Conservation (phyloP, 768 basidiomycete genomes). For the Cystofilobasidium ferigula region DNA sequence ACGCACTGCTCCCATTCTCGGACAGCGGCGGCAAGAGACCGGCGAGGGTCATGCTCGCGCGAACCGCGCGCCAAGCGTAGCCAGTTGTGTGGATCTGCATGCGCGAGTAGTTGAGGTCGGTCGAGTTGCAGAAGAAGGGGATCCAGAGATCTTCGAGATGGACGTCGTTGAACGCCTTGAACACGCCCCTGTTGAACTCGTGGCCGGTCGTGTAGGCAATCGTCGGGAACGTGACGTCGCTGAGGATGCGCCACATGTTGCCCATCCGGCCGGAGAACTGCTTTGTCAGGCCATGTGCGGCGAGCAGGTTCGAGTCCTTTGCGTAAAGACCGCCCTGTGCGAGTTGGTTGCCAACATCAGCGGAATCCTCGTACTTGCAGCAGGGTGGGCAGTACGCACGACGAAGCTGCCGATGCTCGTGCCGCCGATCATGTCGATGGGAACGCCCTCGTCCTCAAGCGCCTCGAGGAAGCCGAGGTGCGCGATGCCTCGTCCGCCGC, state of each 20-base stretch:
- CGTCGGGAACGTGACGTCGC: constrained; percentile 89
- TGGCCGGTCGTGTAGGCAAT: constrained; percentile 79
- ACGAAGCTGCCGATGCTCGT: constrained; percentile 15
- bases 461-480: constrained; percentile 84
- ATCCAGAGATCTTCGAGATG: constrained; percentile 91
- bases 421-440: constrained; percentile 85
- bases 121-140: constrained; percentile 94
- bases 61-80: constrained; percentile 77
- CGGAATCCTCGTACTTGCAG: constrained; percentile 50
- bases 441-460: constrained; percentile 79
- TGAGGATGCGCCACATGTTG: constrained; percentile 78
- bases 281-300: constrained; percentile 71
- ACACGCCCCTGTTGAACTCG: constrained; percentile 77
- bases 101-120: constrained; percentile 85
- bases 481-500: constrained; percentile 83
- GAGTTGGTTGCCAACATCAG: constrained; percentile 48
- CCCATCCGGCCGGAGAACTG: constrained; percentile 82
- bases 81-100: constrained; percentile 98
- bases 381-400: constrained; percentile 5
- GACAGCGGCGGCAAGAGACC: constrained; percentile 89
- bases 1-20: constrained; percentile 62
- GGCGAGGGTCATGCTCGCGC: constrained; percentile 94
- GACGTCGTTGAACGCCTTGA: constrained; percentile 88
- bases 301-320: constrained; percentile 48
- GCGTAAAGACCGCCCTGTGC: constrained; percentile 77